Conservation (phyloP, 805 yeast genomes). For the Debaryomyces hansenii region DNA sequence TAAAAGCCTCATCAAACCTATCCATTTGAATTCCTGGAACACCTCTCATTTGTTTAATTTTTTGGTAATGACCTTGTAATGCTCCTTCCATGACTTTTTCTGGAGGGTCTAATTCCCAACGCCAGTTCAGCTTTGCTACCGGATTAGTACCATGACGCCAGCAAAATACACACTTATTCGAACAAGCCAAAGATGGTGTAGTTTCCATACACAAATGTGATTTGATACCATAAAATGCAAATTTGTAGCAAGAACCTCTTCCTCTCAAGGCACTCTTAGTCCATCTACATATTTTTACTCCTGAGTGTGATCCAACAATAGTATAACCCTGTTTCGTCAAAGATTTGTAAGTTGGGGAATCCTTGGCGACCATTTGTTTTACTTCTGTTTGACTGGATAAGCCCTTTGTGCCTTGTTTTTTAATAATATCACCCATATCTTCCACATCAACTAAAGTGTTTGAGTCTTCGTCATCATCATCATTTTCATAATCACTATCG, state of each 20-base stretch:
- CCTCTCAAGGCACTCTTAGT: conserved; percentile 93
- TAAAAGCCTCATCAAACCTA: conserved; percentile 86
- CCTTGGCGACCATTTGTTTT: conserved; percentile 86
- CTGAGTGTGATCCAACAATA: conserved; percentile 90
- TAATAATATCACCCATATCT: conserved; percentile 72
- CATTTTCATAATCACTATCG: conserved; percentile 48
- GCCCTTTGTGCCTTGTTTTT: conserved; percentile 27
- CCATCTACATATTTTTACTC: conserved; percentile 95
- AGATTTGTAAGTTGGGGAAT: conserved; percentile 85
- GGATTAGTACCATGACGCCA: conserved; percentile 99
- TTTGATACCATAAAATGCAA: conserved; percentile 85
- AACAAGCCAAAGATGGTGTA: conserved; percentile 90
- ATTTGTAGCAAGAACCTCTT: conserved; percentile 91
- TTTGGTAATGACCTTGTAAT: conserved; percentile 81
- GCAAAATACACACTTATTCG: conserved; percentile 93
- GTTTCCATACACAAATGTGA: conserved; percentile 96
- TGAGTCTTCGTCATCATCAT: conserved; percentile 37
- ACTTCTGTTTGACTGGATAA: conserved; percentile 13
- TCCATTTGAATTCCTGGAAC: conserved; percentile 93
- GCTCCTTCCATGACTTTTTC: conserved; percentile 84
- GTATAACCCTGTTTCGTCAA: conserved; percentile 92
- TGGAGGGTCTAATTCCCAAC: conserved; percentile 94
- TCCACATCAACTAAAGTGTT: conserved; percentile 75
- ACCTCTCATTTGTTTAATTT: conserved; percentile 92
- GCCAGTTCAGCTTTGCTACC: conserved; percentile 87